These are phyloP conservation scores for Parachaetomium inaequale DNA, from an alignment of 495 filamentous ascomycete genomes.

Conservation along the genomic window DNA sequence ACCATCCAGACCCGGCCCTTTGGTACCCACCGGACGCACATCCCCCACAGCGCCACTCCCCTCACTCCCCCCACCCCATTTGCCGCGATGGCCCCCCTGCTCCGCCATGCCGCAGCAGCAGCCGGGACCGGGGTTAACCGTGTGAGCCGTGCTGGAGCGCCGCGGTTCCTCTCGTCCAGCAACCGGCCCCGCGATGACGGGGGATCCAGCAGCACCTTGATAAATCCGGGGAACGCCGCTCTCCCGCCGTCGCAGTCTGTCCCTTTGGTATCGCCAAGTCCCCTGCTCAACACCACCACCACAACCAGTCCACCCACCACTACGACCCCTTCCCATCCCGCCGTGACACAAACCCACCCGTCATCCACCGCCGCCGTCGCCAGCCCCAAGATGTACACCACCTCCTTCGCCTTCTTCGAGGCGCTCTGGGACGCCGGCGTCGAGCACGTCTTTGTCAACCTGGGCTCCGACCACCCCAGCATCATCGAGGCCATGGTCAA, in stretches of 20 bases:
- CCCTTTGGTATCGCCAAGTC: neutral
- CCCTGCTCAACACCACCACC: conserved; percentile 3
- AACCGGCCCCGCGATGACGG: neutral
- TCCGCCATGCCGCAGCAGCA: conserved; percentile 5
- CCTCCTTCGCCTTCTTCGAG: conserved; percentile 83
- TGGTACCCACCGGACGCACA: neutral
- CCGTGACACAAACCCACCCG: neutral
- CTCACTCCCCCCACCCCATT: conserved; percentile 10
- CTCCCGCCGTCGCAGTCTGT: neutral
- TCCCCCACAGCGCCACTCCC: neutral
- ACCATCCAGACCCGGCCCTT: neutral
- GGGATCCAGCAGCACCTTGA: neutral
- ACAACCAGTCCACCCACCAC: neutral
- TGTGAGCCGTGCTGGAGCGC: neutral
- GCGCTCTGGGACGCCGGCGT: conserved; percentile 90
- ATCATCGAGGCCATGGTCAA: conserved; percentile 97
- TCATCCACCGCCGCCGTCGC: conserved; percentile 4
- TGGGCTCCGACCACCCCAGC: conserved; percentile 88
- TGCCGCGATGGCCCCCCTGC: conserved; percentile 21
- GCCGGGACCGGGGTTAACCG: conserved; percentile 9
- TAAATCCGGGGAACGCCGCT: neutral
- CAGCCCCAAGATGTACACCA: conserved; percentile 44
- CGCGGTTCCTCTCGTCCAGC: conserved; percentile 12
- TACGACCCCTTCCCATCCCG: neutral
- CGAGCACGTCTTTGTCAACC: conserved; percentile 86